Conservation (phyloP, 805 yeast species). For the Spathaspora boniae region DNA sequence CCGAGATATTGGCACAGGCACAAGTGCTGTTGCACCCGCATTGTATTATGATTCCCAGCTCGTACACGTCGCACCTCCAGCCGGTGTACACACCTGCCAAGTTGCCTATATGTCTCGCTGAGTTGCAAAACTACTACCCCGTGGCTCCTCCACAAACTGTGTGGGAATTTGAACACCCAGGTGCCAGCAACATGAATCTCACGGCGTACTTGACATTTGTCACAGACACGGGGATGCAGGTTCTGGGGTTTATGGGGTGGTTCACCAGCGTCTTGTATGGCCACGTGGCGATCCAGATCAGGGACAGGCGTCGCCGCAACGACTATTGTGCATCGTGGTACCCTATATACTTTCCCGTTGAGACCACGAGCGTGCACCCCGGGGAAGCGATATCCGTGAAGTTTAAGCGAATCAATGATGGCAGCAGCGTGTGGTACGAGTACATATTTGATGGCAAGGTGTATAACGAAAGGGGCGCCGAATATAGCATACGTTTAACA, state of each 20-base stretch:
- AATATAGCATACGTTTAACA: constrained; percentile 10
- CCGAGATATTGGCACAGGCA: constrained; percentile 60
- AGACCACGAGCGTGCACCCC: constrained; percentile 6
- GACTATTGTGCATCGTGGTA: constrained; percentile 37
- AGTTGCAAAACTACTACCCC: constrained; percentile 13
- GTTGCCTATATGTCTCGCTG: too few relatives aligned
- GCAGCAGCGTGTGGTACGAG: constrained; percentile 20
- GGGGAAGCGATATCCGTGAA: constrained; percentile 9
- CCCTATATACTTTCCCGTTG: constrained; percentile 34
- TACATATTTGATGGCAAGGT: constrained; percentile 20
- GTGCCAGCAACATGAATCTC: neutral
- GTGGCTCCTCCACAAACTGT: constrained; percentile 43
- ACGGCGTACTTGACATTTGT: neutral
- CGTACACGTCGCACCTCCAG: constrained; percentile 56
- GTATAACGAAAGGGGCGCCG: constrained; percentile 18
- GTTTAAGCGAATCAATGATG: constrained; percentile 11
- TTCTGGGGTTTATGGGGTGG: constrained; percentile 75
- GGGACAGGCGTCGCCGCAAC: constrained; percentile 26
- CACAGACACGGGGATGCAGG: constrained; percentile 5
- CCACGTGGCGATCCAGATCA: constrained; percentile 51
- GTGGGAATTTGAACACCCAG: constrained; percentile 65
- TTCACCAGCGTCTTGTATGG: constrained; percentile 70
- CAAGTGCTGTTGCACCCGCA: constrained; percentile 3
- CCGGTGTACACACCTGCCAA: constrained; percentile 53
- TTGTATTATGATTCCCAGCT: constrained; percentile 37